These are phyloP conservation scores for Fonsecaea monophora DNA, from an alignment of 2,329 filamentous ascomycete species.

Conservation along the genomic window DNA sequence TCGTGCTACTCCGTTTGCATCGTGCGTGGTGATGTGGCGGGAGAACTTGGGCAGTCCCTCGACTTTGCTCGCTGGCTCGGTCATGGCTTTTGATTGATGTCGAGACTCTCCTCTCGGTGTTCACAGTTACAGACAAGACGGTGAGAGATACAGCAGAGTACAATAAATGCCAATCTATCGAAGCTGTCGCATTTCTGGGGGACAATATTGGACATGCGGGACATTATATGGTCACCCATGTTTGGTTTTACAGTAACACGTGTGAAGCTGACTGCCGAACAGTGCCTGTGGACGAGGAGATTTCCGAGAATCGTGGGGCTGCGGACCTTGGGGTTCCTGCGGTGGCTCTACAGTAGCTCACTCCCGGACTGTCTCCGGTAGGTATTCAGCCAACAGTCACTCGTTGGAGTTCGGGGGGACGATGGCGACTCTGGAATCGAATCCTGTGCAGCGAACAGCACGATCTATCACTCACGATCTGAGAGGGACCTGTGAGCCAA, in stretches of 20 bases:
- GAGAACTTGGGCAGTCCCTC: slow-evolving; percentile 27
- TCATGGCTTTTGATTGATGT: slow-evolving; percentile 9
- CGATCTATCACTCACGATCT: too few species aligned
- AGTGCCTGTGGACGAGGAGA: neutral
- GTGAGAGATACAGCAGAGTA: neutral
- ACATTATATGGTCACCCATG: neutral
- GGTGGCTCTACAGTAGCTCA: neutral
- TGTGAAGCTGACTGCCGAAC: neutral
- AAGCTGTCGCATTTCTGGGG: neutral
- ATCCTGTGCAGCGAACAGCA: too few species aligned
- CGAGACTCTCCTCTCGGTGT: neutral
- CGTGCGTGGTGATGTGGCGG: slow-evolving; percentile 35
- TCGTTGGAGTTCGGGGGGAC: neutral
- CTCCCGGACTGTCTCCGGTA: neutral
- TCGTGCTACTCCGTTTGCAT: slow-evolving; percentile 29
- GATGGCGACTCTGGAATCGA: neutral
- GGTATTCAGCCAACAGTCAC: neutral
- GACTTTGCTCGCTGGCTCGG: slow-evolving; percentile 40
- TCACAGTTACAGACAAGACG: neutral
- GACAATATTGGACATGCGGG: neutral
- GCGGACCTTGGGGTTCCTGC: neutral
- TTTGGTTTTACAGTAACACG: neutral
- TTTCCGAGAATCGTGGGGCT: neutral
- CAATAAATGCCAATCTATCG: neutral
- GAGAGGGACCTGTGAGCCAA: neutral